These are phyloP conservation scores for Skeletonema grethae DNA, from an alignment of 108 stramenopile genomes.

Conservation along the genomic window DNA sequence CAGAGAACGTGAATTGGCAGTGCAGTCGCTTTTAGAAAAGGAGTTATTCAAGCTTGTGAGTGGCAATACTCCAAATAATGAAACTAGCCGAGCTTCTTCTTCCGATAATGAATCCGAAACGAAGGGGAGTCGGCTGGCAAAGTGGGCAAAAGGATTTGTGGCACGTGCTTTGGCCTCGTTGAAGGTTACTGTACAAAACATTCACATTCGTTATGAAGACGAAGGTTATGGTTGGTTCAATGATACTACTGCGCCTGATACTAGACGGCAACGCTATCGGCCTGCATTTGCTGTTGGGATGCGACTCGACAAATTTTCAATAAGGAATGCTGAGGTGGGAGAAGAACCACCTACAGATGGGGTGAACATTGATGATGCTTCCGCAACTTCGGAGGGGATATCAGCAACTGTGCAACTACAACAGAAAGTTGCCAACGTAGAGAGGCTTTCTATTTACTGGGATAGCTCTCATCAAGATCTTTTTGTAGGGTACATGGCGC, in stretches of 20 bases:
- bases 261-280: constrained; percentile 26
- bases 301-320: constrained; percentile 57
- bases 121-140: constrained; percentile 3
- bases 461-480: constrained; percentile 38
- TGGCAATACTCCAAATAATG: not conserved
- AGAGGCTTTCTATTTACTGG: constrained; percentile 72
- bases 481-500: constrained; percentile 10
- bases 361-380: constrained; percentile 15
- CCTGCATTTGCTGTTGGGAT: constrained; percentile 72
- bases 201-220: constrained; percentile 83
- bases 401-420: constrained; percentile 5
- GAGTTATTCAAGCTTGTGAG: constrained; percentile 25
- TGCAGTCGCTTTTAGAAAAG: constrained; percentile 30
- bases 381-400: not conserved
- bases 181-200: constrained; percentile 64
- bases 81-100: not conserved
- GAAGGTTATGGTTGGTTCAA: constrained; percentile 69
- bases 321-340: constrained; percentile 29
- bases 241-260: not conserved
- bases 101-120: not conserved
- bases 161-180: constrained; percentile 56
- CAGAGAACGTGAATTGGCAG: constrained; percentile 11
- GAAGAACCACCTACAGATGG: constrained; percentile 7
- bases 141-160: constrained; percentile 26
- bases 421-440: constrained; percentile 55